phyloP scores from a whole-genome alignment of 2,329 filamentous ascomycete genomes.

The Bipolaris zeicola region DNA sequence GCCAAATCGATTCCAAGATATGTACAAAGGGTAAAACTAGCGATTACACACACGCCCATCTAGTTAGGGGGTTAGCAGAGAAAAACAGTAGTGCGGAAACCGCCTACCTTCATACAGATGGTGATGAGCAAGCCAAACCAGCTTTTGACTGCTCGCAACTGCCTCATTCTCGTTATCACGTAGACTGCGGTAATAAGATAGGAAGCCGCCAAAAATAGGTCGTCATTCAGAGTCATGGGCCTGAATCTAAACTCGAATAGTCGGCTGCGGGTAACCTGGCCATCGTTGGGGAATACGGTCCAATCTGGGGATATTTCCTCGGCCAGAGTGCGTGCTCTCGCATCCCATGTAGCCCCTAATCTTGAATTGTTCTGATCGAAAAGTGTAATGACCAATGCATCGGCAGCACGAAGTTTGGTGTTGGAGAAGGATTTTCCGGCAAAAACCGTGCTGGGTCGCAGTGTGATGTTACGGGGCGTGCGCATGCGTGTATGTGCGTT shows the following conservation, averaged over 20 bases:
- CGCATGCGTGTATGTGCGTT: slow-evolving; percentile 66
- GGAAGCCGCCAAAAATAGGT: slow-evolving; percentile 66
- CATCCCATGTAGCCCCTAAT: slow-evolving; percentile 69
- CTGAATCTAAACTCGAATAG: slow-evolving; percentile 81
- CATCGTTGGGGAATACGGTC: slow-evolving; percentile 68
- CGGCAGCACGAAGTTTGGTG: slow-evolving; percentile 69
- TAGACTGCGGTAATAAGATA: slow-evolving; percentile 70
- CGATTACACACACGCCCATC: slow-evolving; percentile 73
- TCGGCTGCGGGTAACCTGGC: slow-evolving; percentile 60
- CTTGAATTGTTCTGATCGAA: slow-evolving; percentile 70
- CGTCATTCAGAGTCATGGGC: slow-evolving; percentile 71
- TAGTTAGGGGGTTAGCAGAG: slow-evolving; percentile 27
- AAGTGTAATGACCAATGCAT: slow-evolving; percentile 78
- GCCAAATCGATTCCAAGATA: slow-evolving; percentile 76
- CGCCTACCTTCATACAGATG: slow-evolving; percentile 65
- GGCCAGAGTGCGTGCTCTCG: slow-evolving; percentile 61
- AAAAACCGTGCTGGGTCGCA: slow-evolving; percentile 79
- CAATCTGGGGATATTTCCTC: slow-evolving; percentile 60
- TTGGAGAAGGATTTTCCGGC: slow-evolving; percentile 79
- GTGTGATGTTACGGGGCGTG: slow-evolving; percentile 73
- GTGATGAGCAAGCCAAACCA: slow-evolving; percentile 73
- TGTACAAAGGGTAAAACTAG: slow-evolving; percentile 79
- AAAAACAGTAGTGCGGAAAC: background rate
- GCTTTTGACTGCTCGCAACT: slow-evolving; percentile 76
- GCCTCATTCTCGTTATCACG: slow-evolving; percentile 69